These are phyloP conservation scores for Metarhizium guizhouense DNA, from an alignment of 2,329 filamentous ascomycete species.

Conservation along the genomic window DNA sequence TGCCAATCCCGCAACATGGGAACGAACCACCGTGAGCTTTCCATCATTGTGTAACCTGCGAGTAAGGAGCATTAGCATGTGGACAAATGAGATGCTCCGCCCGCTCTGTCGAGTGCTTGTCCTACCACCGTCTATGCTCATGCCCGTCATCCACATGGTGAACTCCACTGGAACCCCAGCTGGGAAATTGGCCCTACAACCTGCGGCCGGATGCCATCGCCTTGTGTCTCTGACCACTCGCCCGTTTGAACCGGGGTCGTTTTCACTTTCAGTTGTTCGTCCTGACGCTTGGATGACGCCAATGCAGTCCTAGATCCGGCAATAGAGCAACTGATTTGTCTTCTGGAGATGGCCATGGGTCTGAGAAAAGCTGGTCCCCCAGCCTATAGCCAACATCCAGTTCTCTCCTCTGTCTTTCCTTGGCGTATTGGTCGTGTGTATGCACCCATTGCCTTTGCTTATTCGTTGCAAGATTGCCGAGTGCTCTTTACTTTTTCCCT, in stretches of 20 bases:
- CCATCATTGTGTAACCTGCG: background rate
- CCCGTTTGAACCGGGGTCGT: slow-evolving; percentile 2
- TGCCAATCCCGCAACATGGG: background rate
- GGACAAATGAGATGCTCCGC: background rate
- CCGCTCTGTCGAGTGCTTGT: background rate
- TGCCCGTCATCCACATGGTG: slow-evolving; percentile 9
- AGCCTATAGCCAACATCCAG: background rate
- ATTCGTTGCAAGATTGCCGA: background rate
- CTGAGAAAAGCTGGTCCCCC: background rate
- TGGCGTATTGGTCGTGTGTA: background rate
- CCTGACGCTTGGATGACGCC: slow-evolving; percentile 2
- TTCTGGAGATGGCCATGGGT: background rate
- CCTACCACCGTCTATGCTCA: slow-evolving; percentile 4
- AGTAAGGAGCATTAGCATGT: background rate
- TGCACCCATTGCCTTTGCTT: background rate
- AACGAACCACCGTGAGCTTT: background rate
- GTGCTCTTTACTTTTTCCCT: background rate
- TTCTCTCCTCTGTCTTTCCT: background rate
- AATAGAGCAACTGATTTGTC: background rate
- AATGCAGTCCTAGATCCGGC: background rate
- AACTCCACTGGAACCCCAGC: slow-evolving; percentile 8
- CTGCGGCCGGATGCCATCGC: background rate
- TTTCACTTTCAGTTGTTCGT: slow-evolving; percentile 1
- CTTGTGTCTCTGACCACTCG: slow-evolving; percentile 4
- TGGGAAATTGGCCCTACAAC: slow-evolving; percentile 15